These are phyloP conservation scores for Gynochthodes officinalis DNA, from an alignment of 257 asterid genomes.

Conservation along the genomic window DNA sequence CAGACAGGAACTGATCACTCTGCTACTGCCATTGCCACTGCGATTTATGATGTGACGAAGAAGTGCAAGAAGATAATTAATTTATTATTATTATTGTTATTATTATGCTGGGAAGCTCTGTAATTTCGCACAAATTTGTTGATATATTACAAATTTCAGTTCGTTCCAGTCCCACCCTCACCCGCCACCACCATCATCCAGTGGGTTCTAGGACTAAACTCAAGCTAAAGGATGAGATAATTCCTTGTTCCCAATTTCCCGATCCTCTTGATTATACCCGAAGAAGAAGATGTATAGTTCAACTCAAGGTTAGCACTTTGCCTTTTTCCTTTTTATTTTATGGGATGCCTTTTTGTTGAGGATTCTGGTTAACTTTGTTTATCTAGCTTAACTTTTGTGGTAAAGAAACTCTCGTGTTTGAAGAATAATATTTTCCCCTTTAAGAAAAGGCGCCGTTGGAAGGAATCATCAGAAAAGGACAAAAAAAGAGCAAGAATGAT, in stretches of 20 bases:
- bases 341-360: background rate
- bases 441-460: background rate
- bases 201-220: background rate
- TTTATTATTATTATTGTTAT: background rate
- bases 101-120: constrained; percentile 29
- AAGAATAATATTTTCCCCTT: no score
- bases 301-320: constrained; percentile 5
- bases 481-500: background rate
- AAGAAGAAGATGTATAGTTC: background rate
- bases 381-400: background rate
- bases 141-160: background rate
- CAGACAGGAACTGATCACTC: no score
- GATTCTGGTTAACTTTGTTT: background rate
- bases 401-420: background rate
- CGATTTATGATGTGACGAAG: constrained; percentile 6
- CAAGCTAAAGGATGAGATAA: background rate
- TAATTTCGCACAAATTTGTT: constrained; percentile 16
- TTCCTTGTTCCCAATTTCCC: constrained; percentile 2
- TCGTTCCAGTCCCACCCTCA: background rate
- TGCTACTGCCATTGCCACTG: no score
- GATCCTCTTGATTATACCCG: constrained; percentile 5
- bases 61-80: constrained; percentile 14
- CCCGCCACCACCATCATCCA: background rate
- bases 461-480: background rate
- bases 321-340: background rate